Conservation (phyloP, 2,329 filamentous ascomycete species). For the Remersonia thermophila region DNA sequence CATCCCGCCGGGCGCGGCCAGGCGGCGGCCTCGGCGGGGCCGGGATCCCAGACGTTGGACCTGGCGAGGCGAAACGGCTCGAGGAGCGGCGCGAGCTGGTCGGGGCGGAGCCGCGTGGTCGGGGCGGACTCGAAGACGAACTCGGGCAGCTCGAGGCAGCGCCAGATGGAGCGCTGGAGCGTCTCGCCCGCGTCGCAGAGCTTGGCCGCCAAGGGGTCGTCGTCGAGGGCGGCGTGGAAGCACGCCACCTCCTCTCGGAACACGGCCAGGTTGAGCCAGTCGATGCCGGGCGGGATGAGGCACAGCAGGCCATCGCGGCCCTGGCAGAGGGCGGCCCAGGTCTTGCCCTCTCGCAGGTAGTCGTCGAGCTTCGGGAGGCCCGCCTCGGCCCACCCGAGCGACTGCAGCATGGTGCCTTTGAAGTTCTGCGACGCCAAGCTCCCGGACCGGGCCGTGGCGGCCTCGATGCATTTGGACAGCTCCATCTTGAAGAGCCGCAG, state of each 20-base stretch:
- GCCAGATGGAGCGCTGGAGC: conserved; percentile 12
- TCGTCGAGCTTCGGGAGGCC: conserved; percentile 11
- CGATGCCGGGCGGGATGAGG: conserved; percentile 9
- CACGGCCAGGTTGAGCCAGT: conserved; percentile 12
- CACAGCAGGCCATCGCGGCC: conserved; percentile 14
- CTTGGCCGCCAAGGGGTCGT: conserved; percentile 7
- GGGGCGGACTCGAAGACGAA: conserved; percentile 15
- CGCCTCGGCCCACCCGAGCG: conserved; percentile 12
- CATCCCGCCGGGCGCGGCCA: conserved; percentile 11
- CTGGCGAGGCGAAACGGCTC: conserved; percentile 11
- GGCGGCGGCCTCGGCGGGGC: not conserved
- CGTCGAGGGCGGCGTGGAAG: conserved; percentile 13
- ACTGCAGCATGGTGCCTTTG: conserved; percentile 8
- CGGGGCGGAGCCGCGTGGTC: conserved; percentile 7
- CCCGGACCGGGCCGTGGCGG: not conserved
- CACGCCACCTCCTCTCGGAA: conserved; percentile 11
- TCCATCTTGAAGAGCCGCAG: conserved; percentile 15
- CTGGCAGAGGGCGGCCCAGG: conserved; percentile 16
- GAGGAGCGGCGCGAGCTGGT: conserved; percentile 11
- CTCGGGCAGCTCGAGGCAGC: conserved; percentile 12
- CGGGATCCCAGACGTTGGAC: conserved; percentile 3
- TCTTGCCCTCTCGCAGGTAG: conserved; percentile 16
- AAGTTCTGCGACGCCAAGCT: conserved; percentile 1
- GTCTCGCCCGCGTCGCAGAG: conserved; percentile 12
- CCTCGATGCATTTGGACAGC: conserved; percentile 8